phyloP scores from a whole-genome alignment of 495 filamentous ascomycete genomes.

The Penicillium taxi region DNA sequence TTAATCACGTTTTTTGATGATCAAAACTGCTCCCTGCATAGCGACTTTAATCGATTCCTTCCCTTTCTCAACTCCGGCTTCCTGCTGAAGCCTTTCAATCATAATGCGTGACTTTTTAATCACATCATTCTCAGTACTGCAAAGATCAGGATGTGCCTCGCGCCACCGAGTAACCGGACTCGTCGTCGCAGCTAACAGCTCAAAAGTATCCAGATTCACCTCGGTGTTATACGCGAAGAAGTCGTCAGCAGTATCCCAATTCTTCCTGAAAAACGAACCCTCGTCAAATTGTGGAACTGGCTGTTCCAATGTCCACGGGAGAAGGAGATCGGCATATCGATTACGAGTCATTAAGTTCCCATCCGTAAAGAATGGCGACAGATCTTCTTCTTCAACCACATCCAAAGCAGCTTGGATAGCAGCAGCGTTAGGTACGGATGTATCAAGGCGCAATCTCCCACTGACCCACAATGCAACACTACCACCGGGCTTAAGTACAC shows the following conservation, averaged over 20 bases:
- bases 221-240: conserved; percentile 10
- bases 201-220: conserved; percentile 23
- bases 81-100: conserved; percentile 16
- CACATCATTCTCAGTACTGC: conserved; percentile 21
- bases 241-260: conserved; percentile 26
- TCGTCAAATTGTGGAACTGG: conserved; percentile 35
- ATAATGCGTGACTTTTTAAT: conserved; percentile 13
- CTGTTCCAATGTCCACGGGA: conserved; percentile 42
- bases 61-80: conserved; percentile 14
- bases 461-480: conserved; percentile 48
- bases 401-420: conserved; percentile 25
- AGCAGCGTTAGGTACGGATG: conserved; percentile 23
- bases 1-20: conserved; percentile 12
- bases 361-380: conserved; percentile 26
- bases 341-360: conserved; percentile 31
- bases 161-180: conserved; percentile 45
- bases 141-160: conserved; percentile 33
- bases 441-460: conserved; percentile 18
- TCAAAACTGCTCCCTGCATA: conserved; percentile 4
- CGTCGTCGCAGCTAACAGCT: conserved; percentile 27
- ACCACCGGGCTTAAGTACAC: conserved; percentile 45
- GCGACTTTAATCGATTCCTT: conserved; percentile 9
- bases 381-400: conserved; percentile 19
- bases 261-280: conserved; percentile 28
- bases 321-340: conserved; percentile 34